Evolutionary conservation across 31 red algal species (phyloP).

Genomic region (Odonthalia washingtoniensis): DNA sequence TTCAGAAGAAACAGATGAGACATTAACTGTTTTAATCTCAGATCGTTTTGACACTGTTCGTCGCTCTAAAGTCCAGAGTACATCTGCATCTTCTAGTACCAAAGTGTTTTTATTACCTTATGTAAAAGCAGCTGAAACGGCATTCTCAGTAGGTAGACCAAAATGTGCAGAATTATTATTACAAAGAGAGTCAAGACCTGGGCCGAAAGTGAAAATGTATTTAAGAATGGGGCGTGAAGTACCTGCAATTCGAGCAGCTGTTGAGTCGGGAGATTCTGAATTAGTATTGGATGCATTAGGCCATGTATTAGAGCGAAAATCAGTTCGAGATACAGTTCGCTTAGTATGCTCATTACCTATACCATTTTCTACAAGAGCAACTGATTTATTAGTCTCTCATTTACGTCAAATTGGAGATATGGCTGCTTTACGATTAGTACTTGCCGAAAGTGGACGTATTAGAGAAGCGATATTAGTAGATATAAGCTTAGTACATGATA

Average conservation of each 20-base stretch:
- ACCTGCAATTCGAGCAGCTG: conserved; percentile 59
- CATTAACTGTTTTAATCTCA: conserved; percentile 41
- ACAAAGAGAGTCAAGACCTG: conserved; percentile 62
- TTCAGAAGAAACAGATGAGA: conserved; percentile 61
- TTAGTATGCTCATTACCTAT: conserved; percentile 62
- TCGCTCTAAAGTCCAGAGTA: conserved; percentile 2
- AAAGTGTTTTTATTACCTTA: conserved; percentile 70
- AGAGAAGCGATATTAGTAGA: conserved; percentile 75
- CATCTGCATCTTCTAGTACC: conserved; percentile 38
- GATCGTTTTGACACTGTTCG: conserved; percentile 68
- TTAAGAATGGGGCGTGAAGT: conserved; percentile 70
- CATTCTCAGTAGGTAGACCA: conserved; percentile 40
- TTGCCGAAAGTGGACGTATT: conserved; percentile 61
- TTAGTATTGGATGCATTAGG: conserved; percentile 71
- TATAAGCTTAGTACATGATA: conserved; percentile 42
- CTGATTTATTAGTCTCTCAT: conserved; percentile 69
- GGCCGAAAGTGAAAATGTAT: conserved; percentile 75
- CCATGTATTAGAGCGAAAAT: conserved; percentile 49
- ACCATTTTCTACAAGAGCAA: conserved; percentile 47
- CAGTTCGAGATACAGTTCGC: conserved; percentile 47
- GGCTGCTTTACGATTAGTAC: conserved; percentile 46
- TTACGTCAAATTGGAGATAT: conserved; percentile 64
- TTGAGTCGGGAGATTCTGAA: conserved; percentile 75
- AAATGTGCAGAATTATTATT: conserved; percentile 70
- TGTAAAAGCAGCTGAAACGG: conserved; percentile 68